Conservation (phyloP, 257 asterid species). For the Gardenia jasminoides region DNA sequence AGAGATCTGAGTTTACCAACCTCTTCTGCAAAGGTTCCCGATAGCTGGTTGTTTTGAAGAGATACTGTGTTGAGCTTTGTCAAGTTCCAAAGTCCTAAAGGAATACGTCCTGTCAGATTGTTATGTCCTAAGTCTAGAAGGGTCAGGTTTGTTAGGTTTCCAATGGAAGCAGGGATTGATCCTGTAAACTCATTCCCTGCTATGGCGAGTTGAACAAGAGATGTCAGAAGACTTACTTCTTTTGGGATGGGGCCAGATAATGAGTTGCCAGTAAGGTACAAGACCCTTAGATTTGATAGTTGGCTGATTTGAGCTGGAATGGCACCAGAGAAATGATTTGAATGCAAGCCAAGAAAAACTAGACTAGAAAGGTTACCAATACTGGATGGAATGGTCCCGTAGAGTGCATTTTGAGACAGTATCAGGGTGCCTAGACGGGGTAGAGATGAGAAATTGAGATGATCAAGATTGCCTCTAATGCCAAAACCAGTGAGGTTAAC, state of each 20-base stretch:
- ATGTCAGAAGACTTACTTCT: background rate
- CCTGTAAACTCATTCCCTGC: background rate
- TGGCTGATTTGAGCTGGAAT: conserved; percentile 19
- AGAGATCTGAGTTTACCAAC: conserved; percentile 21
- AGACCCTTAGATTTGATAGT: background rate
- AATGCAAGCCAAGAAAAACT: conserved; percentile 7
- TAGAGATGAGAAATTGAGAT: conserved; percentile 22
- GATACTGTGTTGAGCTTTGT: conserved; percentile 14
- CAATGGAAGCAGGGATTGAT: background rate
- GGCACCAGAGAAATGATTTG: conserved; percentile 16
- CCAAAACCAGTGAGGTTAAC: background rate
- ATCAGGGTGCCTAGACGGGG: conserved; percentile 6
- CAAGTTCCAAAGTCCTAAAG: background rate
- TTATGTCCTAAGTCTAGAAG: background rate
- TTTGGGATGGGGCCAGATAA: background rate
- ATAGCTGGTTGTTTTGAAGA: conserved; percentile 19
- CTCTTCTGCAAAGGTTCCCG: conserved; percentile 22
- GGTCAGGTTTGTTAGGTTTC: background rate
- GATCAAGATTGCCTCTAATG: background rate
- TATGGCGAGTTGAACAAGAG: background rate
- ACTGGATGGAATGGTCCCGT: conserved; percentile 18
- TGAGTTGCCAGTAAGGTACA: conserved; percentile 4
- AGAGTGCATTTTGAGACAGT: no score
- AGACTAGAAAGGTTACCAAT: conserved; percentile 20
- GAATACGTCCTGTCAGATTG: background rate